Evolutionary conservation across 1,139 yeast genomes (phyloP), one percentile per base, ranked within the genome.

Genomic region (Hyphopichia buzzinii): DNA sequence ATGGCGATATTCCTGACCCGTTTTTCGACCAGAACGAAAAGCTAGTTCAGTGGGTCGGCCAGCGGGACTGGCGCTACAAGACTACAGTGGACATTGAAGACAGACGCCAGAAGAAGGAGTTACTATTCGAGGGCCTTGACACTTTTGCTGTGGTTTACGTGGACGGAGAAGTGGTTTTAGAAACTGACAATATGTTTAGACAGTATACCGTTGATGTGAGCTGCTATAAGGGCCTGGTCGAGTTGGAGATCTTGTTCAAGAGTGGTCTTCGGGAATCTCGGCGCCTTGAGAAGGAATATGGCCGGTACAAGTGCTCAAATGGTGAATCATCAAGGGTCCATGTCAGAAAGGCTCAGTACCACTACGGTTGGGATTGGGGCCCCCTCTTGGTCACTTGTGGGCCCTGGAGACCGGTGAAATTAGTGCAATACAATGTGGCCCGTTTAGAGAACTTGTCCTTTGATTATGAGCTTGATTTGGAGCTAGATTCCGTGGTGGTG

Each of bases 341-440:
- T 38, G 64, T 68, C 8, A 55, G 81, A 41, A 75, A 75, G 47
- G 76, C 80, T 1, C 80, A 73, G 47, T 74, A 73, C 46, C 79
- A 74, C 41, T 75, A 61, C 48, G 81, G 81, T 3, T 75, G 81
- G 81, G 81, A 75, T 49, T 75, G 81, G 81, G 79, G 79, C 8
- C 80, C 79, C 6, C 49, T 59, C 1, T 48, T 73, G 33, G 55
- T 71, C 48, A 63, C 74, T 12, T 68, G 74, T 49, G 79, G 79
- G 4, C 74, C 75, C 8, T 72, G 58, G 46, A 57, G 58, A 39
- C 75, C 74, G 0, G 59, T 73, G 1, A 53, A 49, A 23, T 48
- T 71, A 26, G 48, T 53, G 8, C 47, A 55, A 22, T 45, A 49
- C 17, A 46, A 46, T 6, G 49, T 64, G 11, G 32, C 19, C 17